Percentiles rank a stretch among this genome's conserved stretches.
These are phyloP conservation scores for Trapa incisa DNA, from an alignment of 345 rosid species.

Conservation along the genomic window DNA sequence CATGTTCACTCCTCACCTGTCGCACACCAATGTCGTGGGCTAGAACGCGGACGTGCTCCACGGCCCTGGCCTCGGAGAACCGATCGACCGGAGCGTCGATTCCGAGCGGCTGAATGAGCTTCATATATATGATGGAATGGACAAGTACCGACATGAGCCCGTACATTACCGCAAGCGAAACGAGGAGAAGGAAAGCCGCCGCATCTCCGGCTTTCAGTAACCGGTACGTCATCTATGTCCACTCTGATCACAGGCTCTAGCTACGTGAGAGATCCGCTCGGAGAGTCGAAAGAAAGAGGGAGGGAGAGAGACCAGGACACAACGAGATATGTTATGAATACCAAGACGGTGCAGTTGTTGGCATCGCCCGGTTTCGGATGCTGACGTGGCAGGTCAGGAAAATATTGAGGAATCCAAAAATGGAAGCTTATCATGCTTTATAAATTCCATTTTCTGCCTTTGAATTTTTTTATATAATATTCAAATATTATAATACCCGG, in stretches of 20 bases:
- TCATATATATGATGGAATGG: conserved; percentile 49
- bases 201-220: conserved; percentile 36
- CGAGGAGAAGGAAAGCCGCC: conserved; percentile 50
- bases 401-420: background rate
- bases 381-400: background rate
- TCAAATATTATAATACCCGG: too few species aligned
- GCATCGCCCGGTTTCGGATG: background rate
- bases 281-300: background rate
- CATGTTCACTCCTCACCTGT: conserved; percentile 46
- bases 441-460: too few species aligned
- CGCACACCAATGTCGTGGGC: conserved; percentile 67
- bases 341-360: background rate
- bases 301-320: background rate
- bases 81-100: conserved; percentile 80
- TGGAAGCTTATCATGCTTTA: background rate
- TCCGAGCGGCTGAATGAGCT: conserved; percentile 52
- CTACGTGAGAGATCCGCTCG: background rate
- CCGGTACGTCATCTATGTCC: conserved; percentile 36
- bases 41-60: conserved; percentile 69
- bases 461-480: too few species aligned
- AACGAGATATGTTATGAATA: background rate
- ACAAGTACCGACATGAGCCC: conserved; percentile 48
- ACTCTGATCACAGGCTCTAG: background rate
- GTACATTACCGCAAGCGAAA: conserved; percentile 41
- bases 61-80: conserved; percentile 87